Conservation (phyloP, 2,329 filamentous ascomycete genomes). For the Aspergillus sp. region DNA sequence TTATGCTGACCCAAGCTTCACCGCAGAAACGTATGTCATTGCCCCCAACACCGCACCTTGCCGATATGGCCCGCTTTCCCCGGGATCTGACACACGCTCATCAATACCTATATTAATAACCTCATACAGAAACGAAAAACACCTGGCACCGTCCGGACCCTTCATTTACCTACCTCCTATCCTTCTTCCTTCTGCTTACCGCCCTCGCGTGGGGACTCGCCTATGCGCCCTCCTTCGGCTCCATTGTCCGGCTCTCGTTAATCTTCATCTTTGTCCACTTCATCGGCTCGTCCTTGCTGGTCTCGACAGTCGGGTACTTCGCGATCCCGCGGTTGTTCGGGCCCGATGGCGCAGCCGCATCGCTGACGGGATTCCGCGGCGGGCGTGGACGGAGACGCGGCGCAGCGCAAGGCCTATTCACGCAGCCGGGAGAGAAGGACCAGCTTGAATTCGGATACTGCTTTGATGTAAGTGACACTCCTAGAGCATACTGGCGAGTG, state of each 20-base stretch:
- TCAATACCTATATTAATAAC: not conserved
- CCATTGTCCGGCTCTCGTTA: slow-evolving; percentile 51
- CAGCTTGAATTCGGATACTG: slow-evolving; percentile 71
- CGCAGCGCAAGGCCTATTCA: slow-evolving; percentile 59
- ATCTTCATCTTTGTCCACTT: slow-evolving; percentile 61
- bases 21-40: slow-evolving; percentile 44
- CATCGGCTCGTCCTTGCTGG: slow-evolving; percentile 59
- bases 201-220: slow-evolving; percentile 62
- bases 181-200: slow-evolving; percentile 63
- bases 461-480: slow-evolving; percentile 59
- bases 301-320: slow-evolving; percentile 66
- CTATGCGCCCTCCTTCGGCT: slow-evolving; percentile 50
- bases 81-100: not conserved
- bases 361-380: slow-evolving; percentile 49
- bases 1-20: not conserved
- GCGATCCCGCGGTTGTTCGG: slow-evolving; percentile 64
- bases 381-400: slow-evolving; percentile 52
- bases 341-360: slow-evolving; percentile 50
- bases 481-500: not conserved
- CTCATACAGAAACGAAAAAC: slow-evolving; percentile 63
- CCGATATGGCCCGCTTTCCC: not conserved
- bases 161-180: slow-evolving; percentile 69
- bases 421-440: slow-evolving; percentile 57
- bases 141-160: slow-evolving; percentile 70
- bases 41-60: not conserved